Evolutionary conservation across 2,329 filamentous ascomycete species (phyloP), one percentile per base, ranked within the genome.

Genomic region (Apiospora saccharicola): DNA sequence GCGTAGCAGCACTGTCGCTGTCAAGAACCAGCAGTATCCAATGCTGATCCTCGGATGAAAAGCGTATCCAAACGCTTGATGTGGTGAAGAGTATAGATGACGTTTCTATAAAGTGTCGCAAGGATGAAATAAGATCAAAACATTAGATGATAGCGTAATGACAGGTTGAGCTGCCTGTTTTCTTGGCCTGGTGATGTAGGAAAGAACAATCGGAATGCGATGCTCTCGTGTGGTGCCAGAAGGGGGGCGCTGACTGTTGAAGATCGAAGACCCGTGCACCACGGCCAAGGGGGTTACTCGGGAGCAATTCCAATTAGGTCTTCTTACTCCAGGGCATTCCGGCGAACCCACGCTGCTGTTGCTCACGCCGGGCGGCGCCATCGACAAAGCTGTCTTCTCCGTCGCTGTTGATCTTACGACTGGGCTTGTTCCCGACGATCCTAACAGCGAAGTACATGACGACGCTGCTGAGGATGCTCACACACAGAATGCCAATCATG

Each of bases 401-500:
- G 67, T 79, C 79, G 73, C 78, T 80, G 51, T 43, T 75, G 53
- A 86, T 82, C 79, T 87, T 89, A 46, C 80, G 81, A 77, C 83
- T 87, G 1, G 86, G 86, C 51, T 85, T 79, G 75, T 90, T 89
- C 26, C 89, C 90, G 72, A 90, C 83, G 43, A 88, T 80, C 79
- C 79, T 91, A 53, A 97, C 82, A 72, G 94, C 81, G 24, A 90
- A 78, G 69, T 90, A 89, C 92, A 96, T 95, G 72, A 86, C 79
- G 30, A 91, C 84, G 61, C 92, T 92, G 77, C 92, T 92, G 4
- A 92, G 75, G 69, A 97, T 95, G 82, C 94, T 97, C 69, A 91
- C 84, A 74, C 89, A 90, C 26, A 98, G 83, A 71, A 98, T 98
- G 3, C 92, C 95, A 72, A 97, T 91, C 94, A 98, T 97, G 76